Evolutionary conservation across 768 basidiomycete genomes (phyloP), one percentile per base, ranked within the genome.

Genomic region (Kwoniella dejecticola): DNA sequence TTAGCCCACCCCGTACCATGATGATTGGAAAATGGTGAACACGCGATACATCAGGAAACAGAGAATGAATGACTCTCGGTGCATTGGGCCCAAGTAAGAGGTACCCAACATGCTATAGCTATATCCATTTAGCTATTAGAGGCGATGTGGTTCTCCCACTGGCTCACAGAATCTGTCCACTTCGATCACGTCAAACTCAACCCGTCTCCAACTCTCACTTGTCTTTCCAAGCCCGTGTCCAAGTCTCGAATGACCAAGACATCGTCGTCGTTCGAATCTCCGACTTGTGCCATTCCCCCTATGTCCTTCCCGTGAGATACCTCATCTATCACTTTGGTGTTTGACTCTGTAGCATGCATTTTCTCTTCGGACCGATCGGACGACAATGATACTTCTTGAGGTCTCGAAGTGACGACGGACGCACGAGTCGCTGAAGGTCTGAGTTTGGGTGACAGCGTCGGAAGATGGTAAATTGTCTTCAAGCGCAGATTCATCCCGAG

Each of bases 401-500:
- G n/a, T n/a, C n/a, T n/a, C n/a, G n/a, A n/a, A n/a, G n/a, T n/a
- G n/a, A n/a, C n/a, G n/a, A n/a, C n/a, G 17, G 17, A n/a, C 47
- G 4, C 17, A 13, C n/a, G 15, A 6, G 44, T 11, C 13, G 33
- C 44, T 7, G 60, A 45, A n/a, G 52, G 56, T 48, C 52, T 26
- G 8, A 54, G 30, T 23, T 49, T 40, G 10, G 62, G 56, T 4
- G 62, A 63, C n/a, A 63, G 56, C 11, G 52, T 46, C 13, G 62
- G 62, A 24, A 63, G 23, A 29, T 50, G 42, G 26, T 63, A 63
- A 15, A 63, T 23, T 21, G 38, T 63, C 10, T 53, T 45, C 21
- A 63, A 27, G 15, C 36, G 29, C n/a, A 63, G 21, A 11, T 57
- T 57, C 52, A 69, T 40, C 19, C 63, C 67, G 13, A 69, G 30